Evolutionary conservation across 2,329 filamentous ascomycete genomes (phyloP).

Genomic region (Trichoderma pleuroti): DNA sequence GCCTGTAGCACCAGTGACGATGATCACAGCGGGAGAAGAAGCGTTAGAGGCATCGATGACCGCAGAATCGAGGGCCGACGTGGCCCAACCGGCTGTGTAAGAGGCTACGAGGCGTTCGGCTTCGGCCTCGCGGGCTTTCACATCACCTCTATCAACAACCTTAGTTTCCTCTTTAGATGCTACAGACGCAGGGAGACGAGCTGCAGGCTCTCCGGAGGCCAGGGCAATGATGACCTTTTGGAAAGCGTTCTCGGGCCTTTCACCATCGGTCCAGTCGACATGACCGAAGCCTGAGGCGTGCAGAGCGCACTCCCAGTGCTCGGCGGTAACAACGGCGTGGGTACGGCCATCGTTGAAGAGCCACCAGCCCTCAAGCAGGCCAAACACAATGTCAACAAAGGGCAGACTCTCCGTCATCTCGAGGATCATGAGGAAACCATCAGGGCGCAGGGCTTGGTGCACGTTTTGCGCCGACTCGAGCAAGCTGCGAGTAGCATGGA

Average conservation of each 20-base stretch:
- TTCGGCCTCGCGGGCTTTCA: neutral
- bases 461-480: constrained; percentile 21
- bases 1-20: neutral
- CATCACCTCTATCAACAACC: neutral
- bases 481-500: constrained; percentile 33
- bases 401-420: constrained; percentile 21
- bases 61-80: neutral
- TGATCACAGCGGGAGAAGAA: neutral
- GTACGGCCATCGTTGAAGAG: constrained; percentile 24
- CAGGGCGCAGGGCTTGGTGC: constrained; percentile 17
- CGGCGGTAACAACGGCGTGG: constrained; percentile 18
- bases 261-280: constrained; percentile 25
- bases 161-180: neutral
- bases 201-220: neutral
- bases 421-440: constrained; percentile 21
- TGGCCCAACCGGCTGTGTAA: neutral
- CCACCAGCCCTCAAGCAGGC: constrained; percentile 38
- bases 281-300: constrained; percentile 20
- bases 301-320: constrained; percentile 19
- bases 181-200: neutral
- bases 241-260: constrained; percentile 4
- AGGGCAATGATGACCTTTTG: neutral
- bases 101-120: neutral
- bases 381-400: constrained; percentile 34
- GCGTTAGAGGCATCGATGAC: neutral